Percentiles rank a stretch among this genome's conserved stretches.
Evolutionary conservation across 192 early-diverging fungal genomes (phyloP).

Genomic region (Coemansia sp.): DNA sequence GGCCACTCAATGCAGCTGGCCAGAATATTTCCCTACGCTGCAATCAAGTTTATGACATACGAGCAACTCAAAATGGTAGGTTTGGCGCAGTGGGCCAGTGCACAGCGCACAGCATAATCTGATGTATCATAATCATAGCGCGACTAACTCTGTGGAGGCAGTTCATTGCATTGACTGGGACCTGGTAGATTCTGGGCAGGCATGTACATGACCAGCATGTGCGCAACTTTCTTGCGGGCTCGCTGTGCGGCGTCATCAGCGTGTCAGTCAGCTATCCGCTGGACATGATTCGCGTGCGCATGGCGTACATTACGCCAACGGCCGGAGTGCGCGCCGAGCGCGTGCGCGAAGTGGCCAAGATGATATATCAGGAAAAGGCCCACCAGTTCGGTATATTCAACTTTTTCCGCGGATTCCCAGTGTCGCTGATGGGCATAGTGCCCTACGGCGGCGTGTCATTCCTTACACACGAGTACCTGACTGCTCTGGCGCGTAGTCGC

Average conservation of each 20-base stretch:
- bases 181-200: conserved; percentile 57
- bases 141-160: neutral
- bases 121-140: neutral
- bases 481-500: conserved; percentile 58
- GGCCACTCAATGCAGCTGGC: conserved; percentile 93
- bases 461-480: conserved; percentile 78
- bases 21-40: conserved; percentile 95
- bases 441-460: conserved; percentile 98
- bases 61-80: conserved; percentile 76
- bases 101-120: neutral
- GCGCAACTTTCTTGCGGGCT: conserved; percentile 82
- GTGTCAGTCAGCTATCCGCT: conserved; percentile 90
- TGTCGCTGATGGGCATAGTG: conserved; percentile 87
- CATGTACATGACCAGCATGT: conserved; percentile 64
- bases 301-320: conserved; percentile 69
- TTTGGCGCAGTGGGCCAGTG: neutral
- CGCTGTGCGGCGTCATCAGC: conserved; percentile 78
- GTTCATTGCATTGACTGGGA: neutral
- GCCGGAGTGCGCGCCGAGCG: conserved; percentile 52
- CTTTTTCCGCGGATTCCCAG: conserved; percentile 93
- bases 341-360: conserved; percentile 50
- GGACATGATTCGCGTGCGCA: conserved; percentile 88
- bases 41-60: conserved; percentile 95
- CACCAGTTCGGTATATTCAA: conserved; percentile 61
- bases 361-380: conserved; percentile 79